Base-by-base conservation (phyloP, 345 rosid species). In the Salix exigua region DNA sequence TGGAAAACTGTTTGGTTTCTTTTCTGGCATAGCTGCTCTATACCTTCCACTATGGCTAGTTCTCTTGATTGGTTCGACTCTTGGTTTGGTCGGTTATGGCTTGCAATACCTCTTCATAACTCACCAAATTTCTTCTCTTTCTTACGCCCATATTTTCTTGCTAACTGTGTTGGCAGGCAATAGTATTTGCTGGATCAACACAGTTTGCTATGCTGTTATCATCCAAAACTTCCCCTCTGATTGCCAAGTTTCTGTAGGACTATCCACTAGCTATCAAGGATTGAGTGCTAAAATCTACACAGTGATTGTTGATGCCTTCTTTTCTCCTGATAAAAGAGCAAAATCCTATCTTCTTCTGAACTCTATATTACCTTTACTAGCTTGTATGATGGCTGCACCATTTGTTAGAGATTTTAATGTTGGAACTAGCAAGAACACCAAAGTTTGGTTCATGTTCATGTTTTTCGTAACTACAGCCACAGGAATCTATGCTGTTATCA, bases 141-240 rank as follows among this genome's bases (percentile, higher is more conserved):
- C 94, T 7, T 96, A 93, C 58, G 58, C 37, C 3, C 89, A 80
- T 18, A 74, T 95, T 21, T 91, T 91, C 85, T 38, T 85, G 28
- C 89, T 96, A 42, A 86, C 93, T 19, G 84, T 91, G 31, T 10
- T 96, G 19, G 96, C 96, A 6, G 99, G 98, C 62, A 93, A 93
- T 78, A 91, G 99, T 78, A 91, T 95, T n/a, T 95, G 98, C 50
- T 95, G 98, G 98, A 87, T 95, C 83, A 95, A 95, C 85, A 93
- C 99, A 0, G 99, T 90, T 21, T 88, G 90, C 53, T 93, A 89
- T 68, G 73, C 88, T 2, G 90, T 87, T 0, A 79, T 82, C 0
- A 95, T 91, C 31, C 75, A 77, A 2, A 89, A 85, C 63, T 91
- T 93, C 71, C 88, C 94, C 0, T 26, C 64, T 28, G 81, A 88